phyloP scores from a whole-genome alignment of 768 basidiomycete genomes.

The Phaffia australis region DNA sequence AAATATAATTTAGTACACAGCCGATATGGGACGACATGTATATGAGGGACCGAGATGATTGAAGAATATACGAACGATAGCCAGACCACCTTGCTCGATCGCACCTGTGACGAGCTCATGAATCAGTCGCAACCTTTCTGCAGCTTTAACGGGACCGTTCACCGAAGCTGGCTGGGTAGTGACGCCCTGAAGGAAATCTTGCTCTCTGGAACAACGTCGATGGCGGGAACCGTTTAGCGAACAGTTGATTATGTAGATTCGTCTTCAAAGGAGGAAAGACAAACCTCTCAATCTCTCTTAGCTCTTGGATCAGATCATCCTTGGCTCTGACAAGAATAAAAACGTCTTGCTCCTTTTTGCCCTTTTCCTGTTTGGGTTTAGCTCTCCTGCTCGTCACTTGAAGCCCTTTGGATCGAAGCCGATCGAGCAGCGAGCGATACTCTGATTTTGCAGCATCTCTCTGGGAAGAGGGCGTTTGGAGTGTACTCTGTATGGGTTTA shows the following conservation, averaged over 20 bases:
- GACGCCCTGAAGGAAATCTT: slow-evolving; percentile 39
- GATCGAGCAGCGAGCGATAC: slow-evolving; percentile 5
- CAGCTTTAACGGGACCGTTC: slow-evolving; percentile 44
- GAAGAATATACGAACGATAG: slow-evolving; percentile 1
- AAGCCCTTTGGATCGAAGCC: slow-evolving; percentile 6
- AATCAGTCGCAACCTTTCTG: slow-evolving; percentile 71
- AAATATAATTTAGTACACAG: not conserved
- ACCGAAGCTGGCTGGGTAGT: slow-evolving; percentile 39
- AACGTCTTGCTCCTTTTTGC: slow-evolving; percentile 6
- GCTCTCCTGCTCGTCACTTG: slow-evolving; percentile 14
- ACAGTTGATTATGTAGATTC: not conserved
- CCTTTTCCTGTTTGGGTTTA: not conserved
- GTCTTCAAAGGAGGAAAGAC: not conserved
- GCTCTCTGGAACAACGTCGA: not conserved
- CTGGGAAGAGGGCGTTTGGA: too few species aligned
- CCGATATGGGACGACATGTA: not conserved
- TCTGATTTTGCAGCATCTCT: slow-evolving; percentile 1
- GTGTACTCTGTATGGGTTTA: too few species aligned
- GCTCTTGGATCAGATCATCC: slow-evolving; percentile 8
- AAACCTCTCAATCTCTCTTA: slow-evolving; percentile 19
- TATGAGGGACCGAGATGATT: not conserved
- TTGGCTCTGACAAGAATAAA: slow-evolving; percentile 20
- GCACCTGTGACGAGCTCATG: slow-evolving; percentile 52
- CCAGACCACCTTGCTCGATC: slow-evolving; percentile 20
- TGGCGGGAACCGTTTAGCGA: not conserved